A percentile compares a stretch with the other conserved stretches of the same genome.
Conservation (phyloP, 306 rosid genomes). For the Trichosanthes cucumerina region DNA sequence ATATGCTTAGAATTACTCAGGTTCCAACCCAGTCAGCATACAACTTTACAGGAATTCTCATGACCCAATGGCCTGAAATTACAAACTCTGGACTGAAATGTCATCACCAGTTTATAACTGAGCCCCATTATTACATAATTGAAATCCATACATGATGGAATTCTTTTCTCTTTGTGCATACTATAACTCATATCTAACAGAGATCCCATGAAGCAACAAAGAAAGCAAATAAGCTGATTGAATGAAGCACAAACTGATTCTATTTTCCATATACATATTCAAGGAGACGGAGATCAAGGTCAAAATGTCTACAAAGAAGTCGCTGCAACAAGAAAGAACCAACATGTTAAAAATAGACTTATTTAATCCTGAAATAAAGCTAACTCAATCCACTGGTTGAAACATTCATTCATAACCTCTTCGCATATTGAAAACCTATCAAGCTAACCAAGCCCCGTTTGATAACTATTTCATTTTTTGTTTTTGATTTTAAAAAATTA, state of each 20-base stretch:
- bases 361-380: neutral
- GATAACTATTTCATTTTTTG: too few relatives aligned
- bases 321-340: conserved; percentile 44
- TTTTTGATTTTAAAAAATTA: too few relatives aligned
- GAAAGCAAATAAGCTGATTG: neutral
- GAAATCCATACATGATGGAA: neutral
- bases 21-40: neutral
- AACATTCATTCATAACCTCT: neutral
- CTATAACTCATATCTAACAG: neutral
- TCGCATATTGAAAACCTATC: neutral
- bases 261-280: conserved; percentile 64
- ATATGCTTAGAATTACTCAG: neutral
- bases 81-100: neutral
- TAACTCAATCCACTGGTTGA: neutral
- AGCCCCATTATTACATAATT: neutral
- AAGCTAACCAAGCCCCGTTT: too few relatives aligned
- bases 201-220: neutral
- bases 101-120: neutral
- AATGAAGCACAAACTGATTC: conserved; percentile 1
- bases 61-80: neutral
- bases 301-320: conserved; percentile 55
- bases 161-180: neutral
- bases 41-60: neutral
- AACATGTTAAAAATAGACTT: neutral
- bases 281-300: conserved; percentile 77